Conservation (phyloP, 106 monocot species). For the Dendrobium officinale region DNA sequence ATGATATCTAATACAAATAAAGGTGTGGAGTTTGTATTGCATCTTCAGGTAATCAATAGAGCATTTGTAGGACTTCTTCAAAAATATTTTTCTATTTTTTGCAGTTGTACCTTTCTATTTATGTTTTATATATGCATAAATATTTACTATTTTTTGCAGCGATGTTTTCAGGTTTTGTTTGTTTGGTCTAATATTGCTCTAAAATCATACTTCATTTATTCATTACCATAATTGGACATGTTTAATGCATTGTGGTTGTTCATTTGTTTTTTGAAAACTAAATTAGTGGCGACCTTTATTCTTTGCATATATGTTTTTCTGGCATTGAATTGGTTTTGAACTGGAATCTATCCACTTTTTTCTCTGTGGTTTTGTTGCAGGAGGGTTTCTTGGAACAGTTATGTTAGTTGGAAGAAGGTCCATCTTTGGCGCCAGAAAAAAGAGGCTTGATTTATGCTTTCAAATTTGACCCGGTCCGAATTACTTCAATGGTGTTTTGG, state of each 20-base stretch:
- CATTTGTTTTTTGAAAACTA: neutral
- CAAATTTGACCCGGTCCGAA: no score
- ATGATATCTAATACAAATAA: neutral
- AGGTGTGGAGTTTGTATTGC: neutral
- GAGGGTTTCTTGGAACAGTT: neutral
- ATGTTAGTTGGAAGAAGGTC: conserved; percentile 7
- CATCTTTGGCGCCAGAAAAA: conserved; percentile 7
- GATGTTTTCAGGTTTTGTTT: no score
- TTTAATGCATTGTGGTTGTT: neutral
- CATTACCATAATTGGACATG: no score
- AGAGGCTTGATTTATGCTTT: no score
- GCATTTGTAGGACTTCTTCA: neutral
- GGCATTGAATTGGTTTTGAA: neutral
- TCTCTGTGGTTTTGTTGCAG: conserved; percentile 4
- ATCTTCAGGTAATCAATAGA: neutral
- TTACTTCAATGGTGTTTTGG: no score
- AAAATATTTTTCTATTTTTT: neutral
- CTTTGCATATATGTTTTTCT: neutral
- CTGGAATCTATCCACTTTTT: neutral
- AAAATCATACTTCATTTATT: no score
- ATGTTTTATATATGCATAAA: no score
- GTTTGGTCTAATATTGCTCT: no score
- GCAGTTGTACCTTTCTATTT: neutral
- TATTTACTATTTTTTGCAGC: no score
- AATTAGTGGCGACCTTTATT: neutral